phyloP scores from a whole-genome alignment of 148 eudicot species.

The Rhododendron henanense region DNA sequence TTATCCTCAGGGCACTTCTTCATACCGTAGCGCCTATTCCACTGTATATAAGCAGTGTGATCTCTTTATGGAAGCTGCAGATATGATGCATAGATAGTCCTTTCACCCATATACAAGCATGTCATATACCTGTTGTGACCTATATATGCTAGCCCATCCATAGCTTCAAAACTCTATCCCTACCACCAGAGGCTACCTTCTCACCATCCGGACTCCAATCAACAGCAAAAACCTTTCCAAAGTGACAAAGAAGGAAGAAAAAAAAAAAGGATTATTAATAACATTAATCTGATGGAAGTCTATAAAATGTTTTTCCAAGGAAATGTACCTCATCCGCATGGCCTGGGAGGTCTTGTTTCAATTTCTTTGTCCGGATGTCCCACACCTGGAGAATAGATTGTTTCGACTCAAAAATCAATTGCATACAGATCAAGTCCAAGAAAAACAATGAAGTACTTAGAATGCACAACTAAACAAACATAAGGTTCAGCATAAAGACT shows the following conservation, averaged over 20 bases:
- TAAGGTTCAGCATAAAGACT: not conserved
- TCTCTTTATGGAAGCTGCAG: not conserved
- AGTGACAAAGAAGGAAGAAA: not conserved
- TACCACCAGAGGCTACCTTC: conserved; percentile 96
- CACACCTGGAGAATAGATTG: conserved; percentile 48
- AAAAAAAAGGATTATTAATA: not conserved
- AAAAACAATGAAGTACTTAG: not conserved
- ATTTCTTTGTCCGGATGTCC: conserved; percentile 81
- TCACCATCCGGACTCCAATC: conserved; percentile 99
- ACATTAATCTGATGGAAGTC: not conserved
- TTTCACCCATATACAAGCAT: not conserved
- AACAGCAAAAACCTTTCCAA: conserved; percentile 73
- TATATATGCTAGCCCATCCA: conserved; percentile 80
- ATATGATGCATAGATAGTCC: not conserved
- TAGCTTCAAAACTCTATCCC: conserved; percentile 71
- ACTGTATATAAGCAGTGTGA: not conserved
- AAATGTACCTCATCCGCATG: conserved; percentile 83
- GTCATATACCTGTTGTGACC: not conserved
- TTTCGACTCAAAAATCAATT: not conserved
- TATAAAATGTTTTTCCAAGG: not conserved
- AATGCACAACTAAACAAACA: not conserved
- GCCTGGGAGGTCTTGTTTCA: conserved; percentile 95
- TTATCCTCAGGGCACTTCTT: not conserved
- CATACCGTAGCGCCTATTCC: not conserved
- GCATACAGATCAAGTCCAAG: not conserved